Percentiles rank a stretch among this genome's conserved stretches.
These are phyloP conservation scores for Leccinum rimulosum DNA, from an alignment of 768 basidiomycete species.

Conservation along the genomic window DNA sequence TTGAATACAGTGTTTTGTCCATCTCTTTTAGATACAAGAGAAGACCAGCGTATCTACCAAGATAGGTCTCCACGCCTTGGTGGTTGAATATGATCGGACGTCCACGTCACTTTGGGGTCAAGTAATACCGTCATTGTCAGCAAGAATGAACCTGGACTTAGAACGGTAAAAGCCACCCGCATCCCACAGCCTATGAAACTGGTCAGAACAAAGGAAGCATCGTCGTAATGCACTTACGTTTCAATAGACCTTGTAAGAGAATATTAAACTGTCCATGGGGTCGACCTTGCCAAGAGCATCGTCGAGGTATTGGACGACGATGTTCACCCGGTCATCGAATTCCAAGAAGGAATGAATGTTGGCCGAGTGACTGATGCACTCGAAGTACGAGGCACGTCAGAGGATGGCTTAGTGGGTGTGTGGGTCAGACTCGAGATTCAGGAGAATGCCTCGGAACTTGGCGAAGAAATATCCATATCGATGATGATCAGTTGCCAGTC, in stretches of 20 bases:
- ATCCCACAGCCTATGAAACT: slow-evolving; percentile 63
- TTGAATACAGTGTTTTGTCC: slow-evolving; percentile 86
- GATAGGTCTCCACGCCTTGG: slow-evolving; percentile 71
- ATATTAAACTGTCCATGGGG: slow-evolving; percentile 83
- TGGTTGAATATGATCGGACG: slow-evolving; percentile 59
- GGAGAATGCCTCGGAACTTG: background rate
- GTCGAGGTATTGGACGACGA: slow-evolving; percentile 86
- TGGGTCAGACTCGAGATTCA: background rate
- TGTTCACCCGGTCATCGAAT: slow-evolving; percentile 84
- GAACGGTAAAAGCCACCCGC: slow-evolving; percentile 7
- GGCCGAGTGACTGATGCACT: slow-evolving; percentile 37
- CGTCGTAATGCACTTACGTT: slow-evolving; percentile 58
- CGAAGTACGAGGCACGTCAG: no score
- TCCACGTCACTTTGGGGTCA: slow-evolving; percentile 38
- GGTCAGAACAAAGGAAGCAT: slow-evolving; percentile 11
- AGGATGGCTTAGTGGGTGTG: no score
- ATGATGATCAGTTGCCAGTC: background rate
- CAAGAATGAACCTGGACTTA: slow-evolving; percentile 68
- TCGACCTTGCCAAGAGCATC: slow-evolving; percentile 88
- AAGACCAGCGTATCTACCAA: slow-evolving; percentile 85
- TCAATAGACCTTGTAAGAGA: slow-evolving; percentile 94
- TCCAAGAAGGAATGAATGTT: slow-evolving; percentile 98
- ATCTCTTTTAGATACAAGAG: slow-evolving; percentile 95
- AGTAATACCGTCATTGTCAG: slow-evolving; percentile 58
- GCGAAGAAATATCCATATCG: background rate